Percentiles rank a stretch among this genome's conserved stretches.
Conservation (phyloP, 2,329 filamentous ascomycete genomes). For the Aspergillus melleus region DNA sequence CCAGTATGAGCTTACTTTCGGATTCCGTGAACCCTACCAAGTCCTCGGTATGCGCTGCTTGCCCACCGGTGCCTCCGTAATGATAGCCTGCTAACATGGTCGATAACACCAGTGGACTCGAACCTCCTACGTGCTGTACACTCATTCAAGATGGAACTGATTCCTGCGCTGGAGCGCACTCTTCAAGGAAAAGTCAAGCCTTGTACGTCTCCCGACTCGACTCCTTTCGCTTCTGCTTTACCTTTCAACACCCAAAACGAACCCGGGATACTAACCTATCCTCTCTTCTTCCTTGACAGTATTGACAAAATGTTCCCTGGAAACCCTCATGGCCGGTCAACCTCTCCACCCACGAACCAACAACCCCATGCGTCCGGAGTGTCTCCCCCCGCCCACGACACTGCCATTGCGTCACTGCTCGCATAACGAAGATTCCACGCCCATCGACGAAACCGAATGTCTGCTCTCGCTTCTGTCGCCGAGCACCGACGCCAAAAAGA, state of each 20-base stretch:
- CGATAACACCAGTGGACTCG: conserved; percentile 65
- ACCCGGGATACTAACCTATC: conserved; percentile 19
- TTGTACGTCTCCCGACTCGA: conserved; percentile 51
- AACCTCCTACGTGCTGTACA: conserved; percentile 80
- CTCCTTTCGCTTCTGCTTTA: not conserved
- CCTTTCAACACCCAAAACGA: not conserved
- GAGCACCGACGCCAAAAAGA: conserved; percentile 39
- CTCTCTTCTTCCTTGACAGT: conserved; percentile 54
- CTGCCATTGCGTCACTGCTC: conserved; percentile 50
- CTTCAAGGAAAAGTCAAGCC: conserved; percentile 84
- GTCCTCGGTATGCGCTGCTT: conserved; percentile 61
- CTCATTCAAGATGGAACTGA: conserved; percentile 86
- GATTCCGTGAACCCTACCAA: conserved; percentile 93
- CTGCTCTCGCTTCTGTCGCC: conserved; percentile 47
- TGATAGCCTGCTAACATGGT: conserved; percentile 5
- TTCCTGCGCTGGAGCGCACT: conserved; percentile 73
- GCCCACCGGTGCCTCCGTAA: not conserved
- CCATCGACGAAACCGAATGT: conserved; percentile 47
- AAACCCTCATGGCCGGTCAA: conserved; percentile 42
- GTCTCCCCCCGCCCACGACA: conserved; percentile 46
- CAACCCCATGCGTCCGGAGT: conserved; percentile 40
- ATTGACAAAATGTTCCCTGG: conserved; percentile 67
- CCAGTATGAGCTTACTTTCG: conserved; percentile 82
- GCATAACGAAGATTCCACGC: conserved; percentile 43
- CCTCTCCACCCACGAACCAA: conserved; percentile 41